phyloP scores from a whole-genome alignment of 352 stramenopile genomes.

The Blastocystis sp. region DNA sequence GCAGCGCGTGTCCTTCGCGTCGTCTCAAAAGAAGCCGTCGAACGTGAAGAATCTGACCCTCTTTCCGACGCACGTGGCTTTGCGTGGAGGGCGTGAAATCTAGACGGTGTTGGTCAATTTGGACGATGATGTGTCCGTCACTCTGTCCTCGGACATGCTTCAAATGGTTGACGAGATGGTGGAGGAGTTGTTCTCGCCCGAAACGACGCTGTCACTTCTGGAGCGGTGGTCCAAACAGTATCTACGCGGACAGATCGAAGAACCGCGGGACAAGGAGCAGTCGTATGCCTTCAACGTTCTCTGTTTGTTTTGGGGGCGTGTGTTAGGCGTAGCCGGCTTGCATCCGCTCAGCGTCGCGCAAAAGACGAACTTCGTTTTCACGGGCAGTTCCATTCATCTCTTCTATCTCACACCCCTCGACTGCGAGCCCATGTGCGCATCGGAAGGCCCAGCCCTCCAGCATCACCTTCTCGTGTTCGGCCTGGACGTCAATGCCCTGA shows the following conservation, averaged over 20 bases:
- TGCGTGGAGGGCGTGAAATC: background rate
- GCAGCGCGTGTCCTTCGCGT: background rate
- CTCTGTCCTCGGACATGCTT: conserved; percentile 20
- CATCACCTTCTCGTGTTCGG: conserved; percentile 25
- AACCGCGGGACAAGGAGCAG: background rate
- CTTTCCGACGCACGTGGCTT: background rate
- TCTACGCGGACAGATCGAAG: conserved; percentile 30
- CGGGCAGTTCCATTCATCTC: conserved; percentile 15
- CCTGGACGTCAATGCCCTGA: background rate
- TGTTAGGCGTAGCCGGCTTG: background rate
- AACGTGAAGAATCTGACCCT: background rate
- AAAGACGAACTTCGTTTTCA: conserved; percentile 30
- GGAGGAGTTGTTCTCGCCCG: background rate
- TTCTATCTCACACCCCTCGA: background rate
- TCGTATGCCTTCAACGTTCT: conserved; percentile 36
- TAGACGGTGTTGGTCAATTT: conserved; percentile 64
- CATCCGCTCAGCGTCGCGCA: conserved; percentile 41
- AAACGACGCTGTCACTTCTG: conserved; percentile 4
- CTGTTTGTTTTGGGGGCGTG: background rate
- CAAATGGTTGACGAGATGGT: conserved; percentile 43
- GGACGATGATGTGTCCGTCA: conserved; percentile 25
- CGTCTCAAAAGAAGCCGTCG: background rate
- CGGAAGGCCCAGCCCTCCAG: too few relatives aligned
- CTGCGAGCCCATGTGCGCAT: background rate
- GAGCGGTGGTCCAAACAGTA: conserved; percentile 44